Evolutionary conservation across 768 basidiomycete species (phyloP).

Genomic region (Trametes villosa): DNA sequence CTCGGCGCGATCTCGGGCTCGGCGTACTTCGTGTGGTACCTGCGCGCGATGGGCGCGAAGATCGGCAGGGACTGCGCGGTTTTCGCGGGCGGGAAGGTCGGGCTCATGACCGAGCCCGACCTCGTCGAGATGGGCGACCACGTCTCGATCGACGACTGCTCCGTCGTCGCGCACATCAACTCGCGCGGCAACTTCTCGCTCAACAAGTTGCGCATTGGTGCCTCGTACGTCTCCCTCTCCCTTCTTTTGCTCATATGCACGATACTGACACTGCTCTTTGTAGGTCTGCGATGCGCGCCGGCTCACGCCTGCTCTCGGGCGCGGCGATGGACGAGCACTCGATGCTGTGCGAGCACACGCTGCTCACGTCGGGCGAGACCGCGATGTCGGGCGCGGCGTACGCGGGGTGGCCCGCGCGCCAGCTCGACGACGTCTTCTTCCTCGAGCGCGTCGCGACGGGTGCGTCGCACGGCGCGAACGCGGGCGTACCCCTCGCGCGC

Average conservation of each 20-base stretch:
- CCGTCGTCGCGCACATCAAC: constrained; percentile 53
- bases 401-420: constrained; percentile 49
- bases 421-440: constrained; percentile 25
- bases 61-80: constrained; percentile 48
- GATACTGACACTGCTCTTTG: background rate
- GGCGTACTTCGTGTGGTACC: constrained; percentile 50
- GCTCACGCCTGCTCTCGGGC: constrained; percentile 51
- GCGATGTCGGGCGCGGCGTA: constrained; percentile 46
- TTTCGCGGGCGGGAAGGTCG: constrained; percentile 45
- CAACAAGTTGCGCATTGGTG: constrained; percentile 46
- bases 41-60: constrained; percentile 47
- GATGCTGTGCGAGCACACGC: constrained; percentile 53
- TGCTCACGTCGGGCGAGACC: constrained; percentile 51
- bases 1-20: constrained; percentile 45
- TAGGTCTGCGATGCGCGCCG: constrained; percentile 49
- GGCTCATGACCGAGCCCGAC: constrained; percentile 54
- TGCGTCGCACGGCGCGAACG: constrained; percentile 2
- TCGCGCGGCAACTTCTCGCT: constrained; percentile 50
- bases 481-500: constrained; percentile 1
- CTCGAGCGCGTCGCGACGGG: constrained; percentile 7
- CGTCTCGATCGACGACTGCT: constrained; percentile 50
- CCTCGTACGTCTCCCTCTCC: constrained; percentile 34
- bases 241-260: background rate
- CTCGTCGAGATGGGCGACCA: constrained; percentile 50
- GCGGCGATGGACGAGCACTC: constrained; percentile 55